Conservation (phyloP, 2,329 filamentous ascomycete genomes). For the Paecilomyces sp. region DNA sequence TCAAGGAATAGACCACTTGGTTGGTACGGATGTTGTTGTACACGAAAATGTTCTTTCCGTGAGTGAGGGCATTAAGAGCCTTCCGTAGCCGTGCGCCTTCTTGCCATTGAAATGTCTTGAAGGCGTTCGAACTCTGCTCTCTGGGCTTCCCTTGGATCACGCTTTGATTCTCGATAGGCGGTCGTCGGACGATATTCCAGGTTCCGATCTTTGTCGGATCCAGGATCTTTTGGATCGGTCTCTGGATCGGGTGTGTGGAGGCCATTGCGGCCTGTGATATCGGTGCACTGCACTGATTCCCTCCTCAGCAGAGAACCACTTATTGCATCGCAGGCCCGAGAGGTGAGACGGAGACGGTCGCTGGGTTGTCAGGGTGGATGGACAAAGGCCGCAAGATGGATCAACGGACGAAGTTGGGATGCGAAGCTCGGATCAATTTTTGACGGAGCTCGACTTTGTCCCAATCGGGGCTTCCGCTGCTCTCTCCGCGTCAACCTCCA, state of each 20-base stretch:
- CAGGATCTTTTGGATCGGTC: conserved; percentile 27
- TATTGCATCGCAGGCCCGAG: conserved; percentile 11
- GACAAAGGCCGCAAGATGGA: conserved; percentile 11
- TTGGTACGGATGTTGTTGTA: conserved; percentile 57
- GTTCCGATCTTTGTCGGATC: conserved; percentile 33
- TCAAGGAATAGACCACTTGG: conserved; percentile 58
- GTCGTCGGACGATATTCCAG: conserved; percentile 28
- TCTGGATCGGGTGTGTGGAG: conserved; percentile 14
- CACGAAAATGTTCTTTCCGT: conserved; percentile 56
- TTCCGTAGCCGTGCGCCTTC: conserved; percentile 36
- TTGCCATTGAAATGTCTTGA: conserved; percentile 26
- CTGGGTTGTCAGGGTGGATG: conserved; percentile 9
- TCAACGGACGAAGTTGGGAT: conserved; percentile 9
- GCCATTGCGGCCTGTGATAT: conserved; percentile 27
- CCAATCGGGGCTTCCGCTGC: not conserved
- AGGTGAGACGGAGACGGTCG: conserved; percentile 6
- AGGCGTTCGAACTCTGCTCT: conserved; percentile 35
- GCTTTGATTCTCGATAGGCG: conserved; percentile 24
- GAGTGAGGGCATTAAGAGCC: conserved; percentile 39
- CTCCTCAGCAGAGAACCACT: conserved; percentile 4
- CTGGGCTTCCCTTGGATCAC: conserved; percentile 37
- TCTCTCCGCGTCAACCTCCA: conserved; percentile 4
- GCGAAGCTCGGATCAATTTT: conserved; percentile 22
- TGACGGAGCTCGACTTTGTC: conserved; percentile 16
- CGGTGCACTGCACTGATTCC: conserved; percentile 1